These are phyloP conservation scores for Sechiopsis laciniata DNA, from an alignment of 306 rosid species.

Conservation along the genomic window DNA sequence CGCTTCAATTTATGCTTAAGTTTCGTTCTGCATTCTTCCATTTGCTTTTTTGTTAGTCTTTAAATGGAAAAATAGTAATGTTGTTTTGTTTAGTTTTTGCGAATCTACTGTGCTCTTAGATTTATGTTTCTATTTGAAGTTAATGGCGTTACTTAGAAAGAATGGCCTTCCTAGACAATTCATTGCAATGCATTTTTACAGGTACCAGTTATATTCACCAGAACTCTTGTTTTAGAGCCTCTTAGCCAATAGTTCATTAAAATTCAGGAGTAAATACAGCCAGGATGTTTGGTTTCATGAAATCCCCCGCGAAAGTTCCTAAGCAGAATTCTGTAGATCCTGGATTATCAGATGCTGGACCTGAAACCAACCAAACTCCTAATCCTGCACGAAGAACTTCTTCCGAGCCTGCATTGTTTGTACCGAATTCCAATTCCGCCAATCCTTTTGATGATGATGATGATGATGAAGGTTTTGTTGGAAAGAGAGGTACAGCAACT, in stretches of 20 bases:
- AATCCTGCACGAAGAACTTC: constrained; percentile 50
- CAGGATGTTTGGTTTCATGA: constrained; percentile 47
- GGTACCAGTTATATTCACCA: constrained; percentile 4
- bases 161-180: background rate
- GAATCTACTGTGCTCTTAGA: background rate
- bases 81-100: background rate
- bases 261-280: constrained; percentile 9
- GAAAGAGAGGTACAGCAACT: constrained; percentile 40
- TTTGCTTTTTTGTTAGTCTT: background rate
- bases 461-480: constrained; percentile 28
- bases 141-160: background rate
- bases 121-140: background rate
- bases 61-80: background rate
- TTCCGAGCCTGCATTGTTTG: constrained; percentile 44
- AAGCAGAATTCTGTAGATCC: constrained; percentile 45
- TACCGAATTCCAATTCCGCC: constrained; percentile 41
- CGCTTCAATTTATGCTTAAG: background rate
- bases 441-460: constrained; percentile 26
- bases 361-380: constrained; percentile 28
- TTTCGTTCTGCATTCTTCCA: constrained; percentile 8
- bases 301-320: constrained; percentile 36
- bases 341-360: constrained; percentile 32
- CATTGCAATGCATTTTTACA: background rate
- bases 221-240: background rate
- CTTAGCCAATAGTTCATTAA: constrained; percentile 8